phyloP scores from a whole-genome alignment of 139 green algal species.

The Coelastrella sp. region DNA sequence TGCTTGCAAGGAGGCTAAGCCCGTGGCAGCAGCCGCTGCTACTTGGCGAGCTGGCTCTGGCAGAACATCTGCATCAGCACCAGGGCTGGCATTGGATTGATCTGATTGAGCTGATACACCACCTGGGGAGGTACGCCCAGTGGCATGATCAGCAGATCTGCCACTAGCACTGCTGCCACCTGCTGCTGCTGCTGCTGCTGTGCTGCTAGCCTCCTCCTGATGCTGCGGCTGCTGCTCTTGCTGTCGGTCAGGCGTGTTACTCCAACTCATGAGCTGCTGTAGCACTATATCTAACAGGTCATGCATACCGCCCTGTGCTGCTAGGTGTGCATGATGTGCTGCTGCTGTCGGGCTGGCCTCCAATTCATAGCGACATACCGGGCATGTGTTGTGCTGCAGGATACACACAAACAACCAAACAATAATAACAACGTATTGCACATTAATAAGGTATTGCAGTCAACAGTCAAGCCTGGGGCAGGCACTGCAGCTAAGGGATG shows the following conservation, averaged over 20 bases:
- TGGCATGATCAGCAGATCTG: background rate
- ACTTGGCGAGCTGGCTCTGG: background rate
- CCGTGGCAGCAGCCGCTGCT: background rate
- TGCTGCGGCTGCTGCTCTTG: background rate
- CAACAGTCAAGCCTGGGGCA: no score
- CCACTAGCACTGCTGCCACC: background rate
- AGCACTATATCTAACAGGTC: conserved; percentile 22
- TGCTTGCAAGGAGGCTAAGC: background rate
- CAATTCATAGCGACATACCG: conserved; percentile 23
- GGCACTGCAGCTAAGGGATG: no score
- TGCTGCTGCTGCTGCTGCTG: background rate
- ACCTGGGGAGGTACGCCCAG: no score
- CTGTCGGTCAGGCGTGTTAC: background rate
- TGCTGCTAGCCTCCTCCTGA: background rate
- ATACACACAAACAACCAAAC: background rate
- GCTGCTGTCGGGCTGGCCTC: conserved; percentile 10
- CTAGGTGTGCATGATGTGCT: background rate
- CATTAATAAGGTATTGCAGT: no score
- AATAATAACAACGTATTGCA: background rate
- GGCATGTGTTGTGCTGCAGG: conserved; percentile 38
- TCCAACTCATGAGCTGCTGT: conserved; percentile 28
- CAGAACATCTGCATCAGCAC: no score
- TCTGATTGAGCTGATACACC: no score
- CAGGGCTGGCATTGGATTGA: no score
- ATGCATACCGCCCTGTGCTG: background rate